A percentile compares a stretch with the other conserved stretches of the same genome.
These are phyloP conservation scores for Silene latifolia DNA, from an alignment of 148 eudicot species.

Conservation along the genomic window DNA sequence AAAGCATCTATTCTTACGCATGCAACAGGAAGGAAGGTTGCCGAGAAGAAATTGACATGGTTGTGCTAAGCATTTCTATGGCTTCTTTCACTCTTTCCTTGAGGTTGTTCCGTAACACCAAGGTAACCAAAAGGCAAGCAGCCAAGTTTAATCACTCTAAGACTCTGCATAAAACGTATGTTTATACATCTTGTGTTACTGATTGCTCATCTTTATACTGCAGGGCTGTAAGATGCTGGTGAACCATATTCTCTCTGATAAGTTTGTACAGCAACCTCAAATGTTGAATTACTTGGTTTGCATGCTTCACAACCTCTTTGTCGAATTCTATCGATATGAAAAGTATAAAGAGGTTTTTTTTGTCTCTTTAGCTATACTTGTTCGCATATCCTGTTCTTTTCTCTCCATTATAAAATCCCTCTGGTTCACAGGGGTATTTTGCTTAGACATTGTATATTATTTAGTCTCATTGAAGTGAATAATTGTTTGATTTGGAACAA, in stretches of 20 bases:
- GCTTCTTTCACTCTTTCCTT: constrained; percentile 69
- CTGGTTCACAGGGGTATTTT: neutral
- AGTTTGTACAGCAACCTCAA: constrained; percentile 43
- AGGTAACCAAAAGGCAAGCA: constrained; percentile 28
- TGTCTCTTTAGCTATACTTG: neutral
- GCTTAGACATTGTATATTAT: neutral
- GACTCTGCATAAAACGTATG: neutral
- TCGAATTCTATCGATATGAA: constrained; percentile 49
- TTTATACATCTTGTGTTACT: neutral
- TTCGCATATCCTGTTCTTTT: neutral
- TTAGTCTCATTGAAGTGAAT: neutral
- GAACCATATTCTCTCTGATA: constrained; percentile 49
- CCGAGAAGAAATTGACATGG: constrained; percentile 41
- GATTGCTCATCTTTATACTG: constrained; percentile 27
- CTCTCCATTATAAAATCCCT: neutral
- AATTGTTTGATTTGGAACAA: neutral
- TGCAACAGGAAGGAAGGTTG: constrained; percentile 34
- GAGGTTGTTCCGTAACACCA: constrained; percentile 33
- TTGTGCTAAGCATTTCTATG: constrained; percentile 42
- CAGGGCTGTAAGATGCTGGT: constrained; percentile 53
- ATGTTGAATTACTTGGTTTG: constrained; percentile 54
- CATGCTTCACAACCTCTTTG: constrained; percentile 58
- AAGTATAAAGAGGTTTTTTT: constrained; percentile 51
- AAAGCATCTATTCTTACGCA: constrained; percentile 10
- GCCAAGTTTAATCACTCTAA: constrained; percentile 2